A percentile compares a stretch with the other conserved stretches of the same genome.
These are phyloP conservation scores for Arabidopsis suecica DNA, from an alignment of 345 rosid genomes.

Conservation along the genomic window DNA sequence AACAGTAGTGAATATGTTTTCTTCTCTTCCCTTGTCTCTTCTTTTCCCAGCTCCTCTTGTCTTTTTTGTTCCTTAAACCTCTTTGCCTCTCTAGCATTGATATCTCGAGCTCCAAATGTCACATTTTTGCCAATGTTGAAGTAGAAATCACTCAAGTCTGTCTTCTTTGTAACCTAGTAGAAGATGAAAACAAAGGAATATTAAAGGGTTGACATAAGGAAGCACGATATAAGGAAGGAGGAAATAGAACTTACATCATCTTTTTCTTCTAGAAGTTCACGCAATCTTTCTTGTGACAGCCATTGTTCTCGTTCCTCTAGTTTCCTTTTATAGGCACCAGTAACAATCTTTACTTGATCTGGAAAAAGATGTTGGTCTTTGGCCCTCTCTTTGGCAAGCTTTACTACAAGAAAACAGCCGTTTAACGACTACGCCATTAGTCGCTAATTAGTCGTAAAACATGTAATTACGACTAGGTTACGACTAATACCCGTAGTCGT, in stretches of 20 bases:
- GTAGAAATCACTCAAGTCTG: slow-evolving; percentile 71
- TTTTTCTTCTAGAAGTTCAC: slow-evolving; percentile 72
- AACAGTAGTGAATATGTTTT: background rate
- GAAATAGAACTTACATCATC: slow-evolving; percentile 69
- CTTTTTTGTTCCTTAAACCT: slow-evolving; percentile 43
- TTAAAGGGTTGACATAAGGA: too few relatives aligned
- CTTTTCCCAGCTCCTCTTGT: background rate
- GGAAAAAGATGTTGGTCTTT: slow-evolving; percentile 80
- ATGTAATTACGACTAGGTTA: too few relatives aligned
- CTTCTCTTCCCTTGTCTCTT: background rate
- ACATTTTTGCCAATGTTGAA: slow-evolving; percentile 71
- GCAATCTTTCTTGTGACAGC: slow-evolving; percentile 74
- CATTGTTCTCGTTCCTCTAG: slow-evolving; percentile 80
- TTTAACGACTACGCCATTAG: too few relatives aligned
- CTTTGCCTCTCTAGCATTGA: slow-evolving; percentile 48
- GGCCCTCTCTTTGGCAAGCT: slow-evolving; percentile 82
- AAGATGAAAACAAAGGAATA: slow-evolving; percentile 23
- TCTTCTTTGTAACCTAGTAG: slow-evolving; percentile 75
- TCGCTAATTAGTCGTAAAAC: too few relatives aligned
- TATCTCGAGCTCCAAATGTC: slow-evolving; percentile 61
- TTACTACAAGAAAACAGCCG: too few relatives aligned
- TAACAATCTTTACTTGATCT: slow-evolving; percentile 75
- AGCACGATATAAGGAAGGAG: background rate
- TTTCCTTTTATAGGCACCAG: slow-evolving; percentile 76
- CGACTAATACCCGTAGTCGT: too few relatives aligned